Conservation (phyloP, 2,329 filamentous ascomycete genomes). For the Golovinomyces cichoracearum region DNA sequence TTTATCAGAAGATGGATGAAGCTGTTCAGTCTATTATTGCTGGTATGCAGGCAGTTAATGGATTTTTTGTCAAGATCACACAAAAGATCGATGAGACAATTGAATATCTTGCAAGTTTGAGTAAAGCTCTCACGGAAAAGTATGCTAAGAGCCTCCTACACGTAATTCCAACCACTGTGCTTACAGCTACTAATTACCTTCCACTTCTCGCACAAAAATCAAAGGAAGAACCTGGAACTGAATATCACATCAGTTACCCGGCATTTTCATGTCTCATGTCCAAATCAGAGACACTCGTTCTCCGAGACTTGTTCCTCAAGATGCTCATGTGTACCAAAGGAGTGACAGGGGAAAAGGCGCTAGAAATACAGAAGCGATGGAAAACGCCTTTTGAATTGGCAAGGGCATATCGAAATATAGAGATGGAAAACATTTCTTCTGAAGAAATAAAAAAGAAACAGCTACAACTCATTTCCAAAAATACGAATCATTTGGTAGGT, state of each 20-base stretch:
- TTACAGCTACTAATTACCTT: slow-evolving; percentile 40
- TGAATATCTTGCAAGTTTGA: slow-evolving; percentile 48
- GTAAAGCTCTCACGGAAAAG: slow-evolving; percentile 34
- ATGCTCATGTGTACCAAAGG: slow-evolving; percentile 66
- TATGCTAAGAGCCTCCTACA: slow-evolving; percentile 33
- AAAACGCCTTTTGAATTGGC: slow-evolving; percentile 45
- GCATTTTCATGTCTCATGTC: slow-evolving; percentile 47
- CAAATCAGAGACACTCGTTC: slow-evolving; percentile 48
- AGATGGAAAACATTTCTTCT: slow-evolving; percentile 15
- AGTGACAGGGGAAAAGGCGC: slow-evolving; percentile 49
- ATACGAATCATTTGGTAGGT: slow-evolving; percentile 32
- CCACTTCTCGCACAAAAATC: slow-evolving; percentile 34
- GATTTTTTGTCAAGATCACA: slow-evolving; percentile 55
- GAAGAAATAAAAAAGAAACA: slow-evolving; percentile 22
- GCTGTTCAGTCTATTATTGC: slow-evolving; percentile 47
- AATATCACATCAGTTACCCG: slow-evolving; percentile 39
- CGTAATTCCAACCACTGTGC: slow-evolving; percentile 37
- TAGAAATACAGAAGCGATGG: slow-evolving; percentile 60
- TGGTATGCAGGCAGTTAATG: slow-evolving; percentile 51
- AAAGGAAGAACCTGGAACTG: slow-evolving; percentile 22
- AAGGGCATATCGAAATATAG: slow-evolving; percentile 37
- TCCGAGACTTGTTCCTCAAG: slow-evolving; percentile 53
- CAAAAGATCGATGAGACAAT: slow-evolving; percentile 54
- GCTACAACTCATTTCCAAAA: slow-evolving; percentile 30
- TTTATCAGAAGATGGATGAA: slow-evolving; percentile 33